Evolutionary conservation across 129 eudicot genomes (phyloP), one percentile per base, ranked within the genome.

Genomic region (Dittrichia graveolens): DNA sequence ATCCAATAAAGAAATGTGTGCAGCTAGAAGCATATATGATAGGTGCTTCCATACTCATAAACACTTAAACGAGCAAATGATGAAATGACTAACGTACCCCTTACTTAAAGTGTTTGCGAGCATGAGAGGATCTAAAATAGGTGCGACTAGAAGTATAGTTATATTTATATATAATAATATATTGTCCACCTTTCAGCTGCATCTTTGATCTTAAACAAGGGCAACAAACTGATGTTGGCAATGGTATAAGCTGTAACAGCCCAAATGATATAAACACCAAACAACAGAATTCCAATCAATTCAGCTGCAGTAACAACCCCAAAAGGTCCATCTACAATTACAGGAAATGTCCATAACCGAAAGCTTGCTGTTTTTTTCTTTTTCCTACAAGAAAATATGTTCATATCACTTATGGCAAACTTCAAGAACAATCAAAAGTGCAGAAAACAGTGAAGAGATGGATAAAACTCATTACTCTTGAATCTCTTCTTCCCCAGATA

Each of bases 271-370:
- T 82, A 94, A 60, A 77, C 75, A 76, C 78, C 40, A 79, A 90
- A 86, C 48, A 90, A 59, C 10, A 84, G 1, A 73, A 94, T 87
- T 31, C 91, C 96, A 46, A 94, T 85, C 63, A 90, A 74, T 69
- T 94, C 98, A 19, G 92, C 96, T 2, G 95, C 96, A 16, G 98
- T 83, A 61, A 94, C 98, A 52, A 94, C 96, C 55, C 98, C 98
- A 64, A 94, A 87, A 50, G 96, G 96, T 49, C 96, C 98, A 71
- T 88, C 93, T 39, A 82, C 75, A 43, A 94, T 81, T 15, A 94
- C 78, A 12, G 98, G 98, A 61, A 90, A 90, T 13, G 98, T 90
- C 96, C 98, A 90, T 59, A 94, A 73, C 35, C 91, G 85, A 72
- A 87, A 85, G 46, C 86, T 61, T 10, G 96, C 86, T 75, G 44